Conservation (phyloP, 768 basidiomycete species). For the Russula olivacea region DNA sequence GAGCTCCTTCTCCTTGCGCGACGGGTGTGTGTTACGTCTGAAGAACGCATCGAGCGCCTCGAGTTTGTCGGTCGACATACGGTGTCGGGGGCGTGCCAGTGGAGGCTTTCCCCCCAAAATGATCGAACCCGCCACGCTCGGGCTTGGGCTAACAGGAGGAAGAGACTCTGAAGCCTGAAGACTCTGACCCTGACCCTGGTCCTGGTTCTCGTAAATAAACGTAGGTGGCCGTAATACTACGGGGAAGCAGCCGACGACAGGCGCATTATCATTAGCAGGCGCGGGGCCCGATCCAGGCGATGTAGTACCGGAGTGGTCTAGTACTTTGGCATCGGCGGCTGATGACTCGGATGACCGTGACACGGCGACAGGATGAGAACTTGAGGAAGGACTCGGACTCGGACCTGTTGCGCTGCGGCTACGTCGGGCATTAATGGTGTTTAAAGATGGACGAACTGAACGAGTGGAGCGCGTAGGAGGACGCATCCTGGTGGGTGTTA, state of each 20-base stretch:
- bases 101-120: constrained; percentile 20
- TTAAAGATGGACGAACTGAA: constrained; percentile 24
- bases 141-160: background rate
- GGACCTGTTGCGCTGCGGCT: background rate
- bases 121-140: background rate
- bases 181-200: background rate
- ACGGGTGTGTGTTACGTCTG: constrained; percentile 36
- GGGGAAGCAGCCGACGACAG: constrained; percentile 1
- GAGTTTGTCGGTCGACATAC: constrained; percentile 37
- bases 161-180: background rate
- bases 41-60: constrained; percentile 35
- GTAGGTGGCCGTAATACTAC: background rate
- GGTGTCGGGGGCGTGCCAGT: constrained; percentile 37
- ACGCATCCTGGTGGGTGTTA: constrained; percentile 26
- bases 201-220: constrained; percentile 13
- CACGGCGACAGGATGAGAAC: background rate
- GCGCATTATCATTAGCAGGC: background rate
- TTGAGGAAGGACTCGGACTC: no score
- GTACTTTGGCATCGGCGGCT: background rate
- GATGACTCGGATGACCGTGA: background rate
- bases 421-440: background rate
- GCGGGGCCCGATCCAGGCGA: background rate
- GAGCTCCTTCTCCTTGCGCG: constrained; percentile 38
- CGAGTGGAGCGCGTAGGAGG: constrained; percentile 30
- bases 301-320: background rate